phyloP scores from a whole-genome alignment of 2,329 filamentous ascomycete genomes.

The Verticillium dahliae region DNA sequence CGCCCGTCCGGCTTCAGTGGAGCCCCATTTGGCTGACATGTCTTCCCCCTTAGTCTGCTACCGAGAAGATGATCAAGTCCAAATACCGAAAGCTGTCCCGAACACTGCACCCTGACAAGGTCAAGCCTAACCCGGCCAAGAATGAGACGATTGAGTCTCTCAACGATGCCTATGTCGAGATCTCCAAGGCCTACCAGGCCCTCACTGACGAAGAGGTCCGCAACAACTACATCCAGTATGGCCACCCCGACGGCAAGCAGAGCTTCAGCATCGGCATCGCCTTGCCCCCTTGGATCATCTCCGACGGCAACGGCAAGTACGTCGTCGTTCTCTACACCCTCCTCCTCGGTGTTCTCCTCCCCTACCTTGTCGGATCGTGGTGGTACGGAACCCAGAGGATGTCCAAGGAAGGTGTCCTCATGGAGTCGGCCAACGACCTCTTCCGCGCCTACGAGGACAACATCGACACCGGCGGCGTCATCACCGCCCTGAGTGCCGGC shows the following conservation, averaged over 20 bases:
- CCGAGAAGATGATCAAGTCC: constrained; percentile 86
- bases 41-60: constrained; percentile 49
- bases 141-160: constrained; percentile 83
- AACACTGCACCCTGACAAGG: constrained; percentile 89
- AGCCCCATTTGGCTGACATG: constrained; percentile 1
- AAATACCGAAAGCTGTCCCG: constrained; percentile 84
- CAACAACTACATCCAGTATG: constrained; percentile 94
- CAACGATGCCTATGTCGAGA: constrained; percentile 85
- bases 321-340: constrained; percentile 84
- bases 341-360: constrained; percentile 81
- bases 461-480: constrained; percentile 71
- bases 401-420: constrained; percentile 88
- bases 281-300: constrained; percentile 84
- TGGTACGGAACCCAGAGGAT: constrained; percentile 95
- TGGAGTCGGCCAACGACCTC: constrained; percentile 89
- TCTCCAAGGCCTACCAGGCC: constrained; percentile 97
- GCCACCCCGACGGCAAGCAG: constrained; percentile 96
- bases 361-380: constrained; percentile 92
- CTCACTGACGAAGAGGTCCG: constrained; percentile 95
- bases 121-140: constrained; percentile 72
- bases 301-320: constrained; percentile 92
- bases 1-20: not conserved
- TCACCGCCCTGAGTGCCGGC: constrained; percentile 76
- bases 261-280: constrained; percentile 97
- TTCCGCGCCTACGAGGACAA: constrained; percentile 89